phyloP scores from a whole-genome alignment of 2,329 filamentous ascomycete species.

The Davidsoniella australis region DNA sequence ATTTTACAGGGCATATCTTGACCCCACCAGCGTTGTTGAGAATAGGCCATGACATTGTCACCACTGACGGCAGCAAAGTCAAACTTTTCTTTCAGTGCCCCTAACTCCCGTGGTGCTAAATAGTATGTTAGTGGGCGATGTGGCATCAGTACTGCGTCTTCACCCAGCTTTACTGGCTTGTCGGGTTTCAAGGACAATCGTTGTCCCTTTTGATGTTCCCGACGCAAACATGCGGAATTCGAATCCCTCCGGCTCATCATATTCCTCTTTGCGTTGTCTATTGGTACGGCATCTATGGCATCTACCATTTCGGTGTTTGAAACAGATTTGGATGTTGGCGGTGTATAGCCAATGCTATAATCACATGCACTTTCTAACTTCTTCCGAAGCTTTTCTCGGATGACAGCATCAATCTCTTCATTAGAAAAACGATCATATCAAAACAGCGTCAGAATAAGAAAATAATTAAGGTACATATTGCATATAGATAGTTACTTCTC shows the following conservation, averaged over 20 bases:
- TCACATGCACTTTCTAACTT: slow-evolving; percentile 12
- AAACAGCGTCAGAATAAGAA: no score
- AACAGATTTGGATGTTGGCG: slow-evolving; percentile 14
- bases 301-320: slow-evolving; percentile 8
- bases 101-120: slow-evolving; percentile 23
- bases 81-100: slow-evolving; percentile 17
- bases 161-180: slow-evolving; percentile 18
- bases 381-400: slow-evolving; percentile 11
- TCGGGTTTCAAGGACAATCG: slow-evolving; percentile 32
- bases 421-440: no score
- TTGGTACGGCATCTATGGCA: slow-evolving; percentile 1
- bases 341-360: slow-evolving; percentile 6
- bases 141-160: slow-evolving; percentile 21
- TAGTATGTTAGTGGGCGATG: slow-evolving; percentile 32
- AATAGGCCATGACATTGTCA: slow-evolving; percentile 30
- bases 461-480: no score
- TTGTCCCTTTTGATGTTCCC: slow-evolving; percentile 26
- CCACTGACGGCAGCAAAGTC: slow-evolving; percentile 29
- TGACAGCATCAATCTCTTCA: slow-evolving; percentile 2
- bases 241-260: slow-evolving; percentile 27
- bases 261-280: slow-evolving; percentile 13
- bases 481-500: no score
- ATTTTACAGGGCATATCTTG: slow-evolving; percentile 45
- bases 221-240: slow-evolving; percentile 40
- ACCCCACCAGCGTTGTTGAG: slow-evolving; percentile 34